These are phyloP conservation scores for Podila clonocystis DNA, from an alignment of 192 early-diverging fungal species.

Conservation along the genomic window DNA sequence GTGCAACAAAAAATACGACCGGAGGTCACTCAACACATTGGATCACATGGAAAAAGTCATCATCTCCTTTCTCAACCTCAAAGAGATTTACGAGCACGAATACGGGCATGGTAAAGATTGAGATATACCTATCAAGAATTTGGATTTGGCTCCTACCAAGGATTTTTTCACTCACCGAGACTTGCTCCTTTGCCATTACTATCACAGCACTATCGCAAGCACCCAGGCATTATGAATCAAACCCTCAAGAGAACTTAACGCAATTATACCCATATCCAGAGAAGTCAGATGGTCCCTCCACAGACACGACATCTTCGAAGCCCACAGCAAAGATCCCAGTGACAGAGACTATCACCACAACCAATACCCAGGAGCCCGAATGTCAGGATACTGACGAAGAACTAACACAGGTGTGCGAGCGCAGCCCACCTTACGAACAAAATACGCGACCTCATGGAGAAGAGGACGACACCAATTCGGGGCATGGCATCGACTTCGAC, in stretches of 20 bases:
- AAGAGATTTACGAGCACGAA: slow-evolving; percentile 30
- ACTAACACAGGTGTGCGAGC: background rate
- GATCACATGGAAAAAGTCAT: slow-evolving; percentile 33
- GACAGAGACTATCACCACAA: background rate
- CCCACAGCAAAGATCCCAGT: background rate
- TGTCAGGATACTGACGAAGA: background rate
- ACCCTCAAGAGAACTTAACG: slow-evolving; percentile 39
- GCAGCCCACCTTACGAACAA: background rate
- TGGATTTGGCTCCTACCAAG: background rate
- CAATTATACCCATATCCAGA: slow-evolving; percentile 52
- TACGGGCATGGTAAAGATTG: slow-evolving; percentile 9
- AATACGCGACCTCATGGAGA: background rate
- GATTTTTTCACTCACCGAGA: background rate
- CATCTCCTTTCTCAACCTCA: slow-evolving; percentile 20
- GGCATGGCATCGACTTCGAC: background rate
- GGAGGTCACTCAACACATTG: slow-evolving; percentile 27
- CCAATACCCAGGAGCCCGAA: background rate
- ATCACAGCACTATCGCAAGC: slow-evolving; percentile 43
- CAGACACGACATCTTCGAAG: background rate
- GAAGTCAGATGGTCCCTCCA: slow-evolving; percentile 8
- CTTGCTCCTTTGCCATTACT: background rate
- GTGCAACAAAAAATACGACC: slow-evolving; percentile 34
- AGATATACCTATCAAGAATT: background rate
- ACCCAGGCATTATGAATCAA: slow-evolving; percentile 18
- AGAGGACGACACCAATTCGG: background rate